Conservation (phyloP, 306 rosid species). For the Quercus aquifolioides region DNA sequence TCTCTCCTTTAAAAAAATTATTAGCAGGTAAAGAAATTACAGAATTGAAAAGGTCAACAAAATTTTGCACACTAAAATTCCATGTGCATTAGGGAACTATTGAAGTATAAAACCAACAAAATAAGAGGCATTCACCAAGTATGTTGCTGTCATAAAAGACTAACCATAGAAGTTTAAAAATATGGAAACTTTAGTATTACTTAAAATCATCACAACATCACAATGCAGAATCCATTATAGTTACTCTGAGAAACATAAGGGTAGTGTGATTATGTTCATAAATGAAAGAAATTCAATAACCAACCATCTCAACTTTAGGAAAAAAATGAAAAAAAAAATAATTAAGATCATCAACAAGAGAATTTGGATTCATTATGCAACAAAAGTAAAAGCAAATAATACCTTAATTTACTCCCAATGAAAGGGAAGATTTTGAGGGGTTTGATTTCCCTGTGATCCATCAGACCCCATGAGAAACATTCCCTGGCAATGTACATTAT, state of each 20-base stretch:
- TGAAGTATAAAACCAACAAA: neutral
- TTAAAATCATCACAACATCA: neutral
- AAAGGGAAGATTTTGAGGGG: slow-evolving; percentile 65
- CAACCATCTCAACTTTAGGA: neutral
- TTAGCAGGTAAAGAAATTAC: neutral
- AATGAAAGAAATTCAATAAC: neutral
- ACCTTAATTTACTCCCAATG: slow-evolving; percentile 56
- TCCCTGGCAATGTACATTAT: slow-evolving; percentile 38
- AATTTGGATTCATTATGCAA: slow-evolving; percentile 6
- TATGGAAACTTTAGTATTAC: neutral
- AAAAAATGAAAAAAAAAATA: neutral
- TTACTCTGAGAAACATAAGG: neutral
- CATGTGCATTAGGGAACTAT: neutral
- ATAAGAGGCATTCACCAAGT: neutral
- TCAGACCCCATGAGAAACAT: slow-evolving; percentile 49
- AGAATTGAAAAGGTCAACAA: neutral
- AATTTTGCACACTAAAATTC: neutral
- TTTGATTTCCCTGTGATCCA: slow-evolving; percentile 47
- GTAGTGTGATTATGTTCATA: neutral
- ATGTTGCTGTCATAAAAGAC: neutral
- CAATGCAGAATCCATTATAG: neutral
- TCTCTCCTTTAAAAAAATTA: no score
- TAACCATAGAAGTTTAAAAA: neutral
- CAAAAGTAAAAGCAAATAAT: neutral
- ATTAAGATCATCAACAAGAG: slow-evolving; percentile 1